Evolutionary conservation across 2,329 filamentous ascomycete genomes (phyloP).

Genomic region (Rutstroemia sp.): DNA sequence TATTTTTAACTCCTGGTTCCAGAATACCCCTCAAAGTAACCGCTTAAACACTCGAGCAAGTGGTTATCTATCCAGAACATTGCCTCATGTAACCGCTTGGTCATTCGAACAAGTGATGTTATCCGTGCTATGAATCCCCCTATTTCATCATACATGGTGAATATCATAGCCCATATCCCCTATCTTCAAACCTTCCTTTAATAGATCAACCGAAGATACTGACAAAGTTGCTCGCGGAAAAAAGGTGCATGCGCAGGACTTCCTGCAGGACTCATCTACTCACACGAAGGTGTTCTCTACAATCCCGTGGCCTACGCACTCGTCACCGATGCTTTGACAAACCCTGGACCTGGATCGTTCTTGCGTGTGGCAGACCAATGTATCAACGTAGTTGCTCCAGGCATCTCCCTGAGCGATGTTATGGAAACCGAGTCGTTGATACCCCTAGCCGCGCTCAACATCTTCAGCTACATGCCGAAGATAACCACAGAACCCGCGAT

Average conservation of each 20-base stretch:
- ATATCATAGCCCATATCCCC: too few relatives aligned
- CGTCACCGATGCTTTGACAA: neutral
- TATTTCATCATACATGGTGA: too few relatives aligned
- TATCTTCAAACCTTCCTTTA: too few relatives aligned
- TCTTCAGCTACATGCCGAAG: neutral
- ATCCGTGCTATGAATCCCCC: too few relatives aligned
- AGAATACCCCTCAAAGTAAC: too few relatives aligned
- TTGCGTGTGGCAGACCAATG: neutral
- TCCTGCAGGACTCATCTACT: neutral
- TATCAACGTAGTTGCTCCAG: neutral
- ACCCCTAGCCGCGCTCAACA: neutral
- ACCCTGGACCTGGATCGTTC: neutral
- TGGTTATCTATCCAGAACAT: too few relatives aligned
- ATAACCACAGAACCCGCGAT: neutral
- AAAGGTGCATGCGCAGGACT: neutral
- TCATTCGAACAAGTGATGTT: too few relatives aligned
- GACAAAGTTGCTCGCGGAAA: too few relatives aligned
- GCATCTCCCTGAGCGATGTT: neutral
- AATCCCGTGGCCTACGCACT: conserved; percentile 5
- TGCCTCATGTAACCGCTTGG: too few relatives aligned
- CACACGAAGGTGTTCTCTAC: neutral
- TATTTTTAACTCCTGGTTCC: too few relatives aligned
- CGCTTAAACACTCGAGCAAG: too few relatives aligned
- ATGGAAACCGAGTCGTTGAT: neutral
- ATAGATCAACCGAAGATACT: too few relatives aligned